Conservation (phyloP, 345 rosid genomes). For the Reutealis trisperma region DNA sequence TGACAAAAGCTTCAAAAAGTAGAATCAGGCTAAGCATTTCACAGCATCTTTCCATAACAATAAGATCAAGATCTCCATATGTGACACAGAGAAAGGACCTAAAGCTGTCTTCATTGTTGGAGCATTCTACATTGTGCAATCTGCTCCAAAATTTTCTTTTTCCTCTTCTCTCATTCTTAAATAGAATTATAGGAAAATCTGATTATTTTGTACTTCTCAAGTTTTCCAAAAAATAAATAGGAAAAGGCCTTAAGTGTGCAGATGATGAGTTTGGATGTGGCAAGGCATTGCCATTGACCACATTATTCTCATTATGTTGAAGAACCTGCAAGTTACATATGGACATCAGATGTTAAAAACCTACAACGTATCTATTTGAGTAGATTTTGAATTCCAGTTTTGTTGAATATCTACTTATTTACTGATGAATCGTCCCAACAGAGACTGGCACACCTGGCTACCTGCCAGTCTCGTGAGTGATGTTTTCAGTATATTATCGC, state of each 20-base stretch:
- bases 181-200: not conserved
- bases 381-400: too few relatives aligned
- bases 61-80: not conserved
- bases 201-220: not conserved
- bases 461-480: too few relatives aligned
- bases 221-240: not conserved
- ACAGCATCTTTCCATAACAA: not conserved
- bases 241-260: not conserved
- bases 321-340: not conserved
- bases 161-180: not conserved
- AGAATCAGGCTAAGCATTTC: not conserved
- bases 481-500: too few relatives aligned
- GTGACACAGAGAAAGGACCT: not conserved
- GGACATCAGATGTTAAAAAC: too few relatives aligned
- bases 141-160: not conserved
- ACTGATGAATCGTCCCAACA: too few relatives aligned
- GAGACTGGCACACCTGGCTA: too few relatives aligned
- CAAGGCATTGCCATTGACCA: not conserved
- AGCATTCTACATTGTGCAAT: not conserved
- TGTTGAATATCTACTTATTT: too few relatives aligned
- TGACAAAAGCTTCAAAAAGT: not conserved
- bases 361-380: not conserved
- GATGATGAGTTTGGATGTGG: not conserved
- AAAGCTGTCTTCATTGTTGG: not conserved
- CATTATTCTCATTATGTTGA: not conserved